Conservation (phyloP, 2,329 filamentous ascomycete genomes). For the Apiospora koreana region DNA sequence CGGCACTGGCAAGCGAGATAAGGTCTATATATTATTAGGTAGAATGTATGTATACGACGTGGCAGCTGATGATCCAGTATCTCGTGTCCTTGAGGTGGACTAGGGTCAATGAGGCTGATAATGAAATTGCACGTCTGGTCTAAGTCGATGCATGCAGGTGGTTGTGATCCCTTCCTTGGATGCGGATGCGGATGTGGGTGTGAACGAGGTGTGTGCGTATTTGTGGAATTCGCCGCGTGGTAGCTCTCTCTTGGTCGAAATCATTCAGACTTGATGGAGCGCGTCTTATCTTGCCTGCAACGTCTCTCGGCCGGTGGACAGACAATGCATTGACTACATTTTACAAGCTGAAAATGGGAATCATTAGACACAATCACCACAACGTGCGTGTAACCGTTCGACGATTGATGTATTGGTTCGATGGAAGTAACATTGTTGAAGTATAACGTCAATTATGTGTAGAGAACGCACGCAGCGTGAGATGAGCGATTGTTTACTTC, state of each 20-base stretch:
- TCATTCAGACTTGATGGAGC: not conserved
- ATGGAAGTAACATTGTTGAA: too few relatives aligned
- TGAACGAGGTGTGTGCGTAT: not conserved
- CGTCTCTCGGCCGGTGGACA: constrained; percentile 1
- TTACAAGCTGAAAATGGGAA: not conserved
- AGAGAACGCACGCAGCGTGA: too few relatives aligned
- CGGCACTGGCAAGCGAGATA: not conserved
- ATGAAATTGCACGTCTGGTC: not conserved
- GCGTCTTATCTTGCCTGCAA: not conserved
- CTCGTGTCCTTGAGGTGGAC: not conserved
- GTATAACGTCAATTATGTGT: too few relatives aligned
- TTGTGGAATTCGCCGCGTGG: not conserved
- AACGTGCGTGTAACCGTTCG: too few relatives aligned
- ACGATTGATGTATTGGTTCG: too few relatives aligned
- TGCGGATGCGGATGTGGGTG: not conserved
- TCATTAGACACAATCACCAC: too few relatives aligned
- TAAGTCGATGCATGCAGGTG: not conserved
- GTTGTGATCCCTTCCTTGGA: not conserved
- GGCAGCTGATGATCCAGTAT: not conserved
- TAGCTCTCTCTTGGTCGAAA: not conserved
- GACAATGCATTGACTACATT: not conserved
- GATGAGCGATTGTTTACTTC: too few relatives aligned
- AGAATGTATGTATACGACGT: not conserved
- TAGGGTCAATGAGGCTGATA: not conserved
- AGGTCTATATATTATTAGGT: not conserved